phyloP scores from a whole-genome alignment of 2,329 filamentous ascomycete genomes.

The Furcasterigmium sp. region DNA sequence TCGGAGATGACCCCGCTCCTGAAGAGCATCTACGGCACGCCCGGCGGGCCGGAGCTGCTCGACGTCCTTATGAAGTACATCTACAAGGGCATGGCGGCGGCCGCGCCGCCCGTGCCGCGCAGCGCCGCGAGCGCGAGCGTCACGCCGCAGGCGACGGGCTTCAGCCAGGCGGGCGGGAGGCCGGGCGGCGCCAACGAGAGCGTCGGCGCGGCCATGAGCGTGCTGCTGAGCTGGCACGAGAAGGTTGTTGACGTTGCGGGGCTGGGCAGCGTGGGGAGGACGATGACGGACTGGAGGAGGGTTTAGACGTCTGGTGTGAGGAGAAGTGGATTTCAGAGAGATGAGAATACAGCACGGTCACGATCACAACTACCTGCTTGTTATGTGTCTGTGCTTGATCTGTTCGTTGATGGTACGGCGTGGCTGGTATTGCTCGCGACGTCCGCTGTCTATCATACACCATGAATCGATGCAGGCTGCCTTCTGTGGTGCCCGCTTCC shows the following conservation, averaged over 20 bases:
- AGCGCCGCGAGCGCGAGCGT: constrained; percentile 34
- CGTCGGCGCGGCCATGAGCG: constrained; percentile 88
- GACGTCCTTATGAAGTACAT: constrained; percentile 98
- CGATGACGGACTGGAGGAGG: constrained; percentile 93
- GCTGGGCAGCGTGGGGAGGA: constrained; percentile 82
- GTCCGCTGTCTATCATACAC: neutral
- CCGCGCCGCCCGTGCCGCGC: constrained; percentile 15
- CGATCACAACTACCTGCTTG: too few species aligned
- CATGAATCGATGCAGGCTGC: too few species aligned
- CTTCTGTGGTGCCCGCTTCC: too few species aligned
- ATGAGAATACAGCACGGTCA: constrained; percentile 1
- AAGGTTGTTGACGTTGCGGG: constrained; percentile 95
- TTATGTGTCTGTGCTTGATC: too few species aligned
- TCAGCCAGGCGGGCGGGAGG: constrained; percentile 67
- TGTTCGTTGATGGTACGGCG: too few species aligned
- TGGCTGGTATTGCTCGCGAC: neutral
- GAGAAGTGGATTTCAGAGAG: neutral
- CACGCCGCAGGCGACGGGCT: constrained; percentile 71
- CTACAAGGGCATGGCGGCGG: constrained; percentile 81
- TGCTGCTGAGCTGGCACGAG: constrained; percentile 96
- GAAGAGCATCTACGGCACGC: constrained; percentile 70
- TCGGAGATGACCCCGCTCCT: constrained; percentile 91
- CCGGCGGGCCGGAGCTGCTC: constrained; percentile 76
- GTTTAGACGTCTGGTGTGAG: constrained; percentile 55
- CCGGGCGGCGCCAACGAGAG: constrained; percentile 55